phyloP scores from a whole-genome alignment of 768 basidiomycete species.

The Podaxis sp. region DNA sequence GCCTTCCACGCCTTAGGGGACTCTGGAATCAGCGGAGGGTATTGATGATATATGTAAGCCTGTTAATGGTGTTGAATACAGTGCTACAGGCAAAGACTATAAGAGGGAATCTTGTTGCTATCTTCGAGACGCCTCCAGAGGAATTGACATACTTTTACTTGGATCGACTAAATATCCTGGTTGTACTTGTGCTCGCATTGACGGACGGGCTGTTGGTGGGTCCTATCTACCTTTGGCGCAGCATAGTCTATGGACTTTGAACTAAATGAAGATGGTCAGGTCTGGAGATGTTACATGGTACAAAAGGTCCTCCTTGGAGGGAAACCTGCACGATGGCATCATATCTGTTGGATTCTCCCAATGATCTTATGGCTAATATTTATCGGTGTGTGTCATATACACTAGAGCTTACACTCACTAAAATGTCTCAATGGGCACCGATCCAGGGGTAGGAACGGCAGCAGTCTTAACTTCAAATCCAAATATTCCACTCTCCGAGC shows the following conservation, averaged over 20 bases:
- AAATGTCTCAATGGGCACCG: neutral
- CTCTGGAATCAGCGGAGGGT: neutral
- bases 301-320: neutral
- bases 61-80: neutral
- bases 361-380: neutral
- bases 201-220: slow-evolving; percentile 5
- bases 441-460: neutral
- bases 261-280: neutral
- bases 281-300: slow-evolving; percentile 14
- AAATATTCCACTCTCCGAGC: neutral
- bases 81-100: neutral
- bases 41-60: neutral
- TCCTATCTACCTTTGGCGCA: neutral
- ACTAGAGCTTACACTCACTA: too few species aligned
- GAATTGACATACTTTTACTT: neutral
- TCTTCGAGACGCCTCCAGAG: slow-evolving; percentile 4
- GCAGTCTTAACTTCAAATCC: neutral
- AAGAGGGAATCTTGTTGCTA: neutral
- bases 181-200: neutral
- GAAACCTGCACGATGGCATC: neutral
- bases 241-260: neutral
- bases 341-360: slow-evolving; percentile 4
- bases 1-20: neutral
- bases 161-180: neutral
- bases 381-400: neutral